Percentiles rank a stretch among this genome's conserved stretches.
Evolutionary conservation across 2,329 filamentous ascomycete genomes (phyloP).

Genomic region (Scedosporium apiospermum): DNA sequence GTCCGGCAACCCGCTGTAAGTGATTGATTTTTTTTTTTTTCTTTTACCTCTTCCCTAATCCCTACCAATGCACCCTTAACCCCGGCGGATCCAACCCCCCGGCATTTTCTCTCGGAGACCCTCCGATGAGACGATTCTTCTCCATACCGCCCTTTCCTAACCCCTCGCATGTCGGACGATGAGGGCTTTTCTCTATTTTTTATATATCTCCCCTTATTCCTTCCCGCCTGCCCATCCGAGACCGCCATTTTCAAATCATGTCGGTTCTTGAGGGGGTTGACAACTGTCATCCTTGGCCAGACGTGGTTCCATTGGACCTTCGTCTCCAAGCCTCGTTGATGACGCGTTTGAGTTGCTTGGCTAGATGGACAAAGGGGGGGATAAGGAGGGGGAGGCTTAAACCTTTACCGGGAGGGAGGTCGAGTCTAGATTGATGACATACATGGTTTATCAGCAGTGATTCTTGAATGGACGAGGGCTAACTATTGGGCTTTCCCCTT

Average conservation of each 20-base stretch:
- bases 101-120: neutral
- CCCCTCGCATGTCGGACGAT: neutral
- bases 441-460: neutral
- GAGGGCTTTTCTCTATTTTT: neutral
- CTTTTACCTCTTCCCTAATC: too few species aligned
- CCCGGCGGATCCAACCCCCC: neutral
- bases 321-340: neutral
- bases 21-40: conserved; percentile 7
- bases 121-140: neutral
- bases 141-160: neutral
- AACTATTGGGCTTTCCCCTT: neutral
- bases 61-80: neutral
- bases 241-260: too few species aligned
- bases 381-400: too few species aligned
- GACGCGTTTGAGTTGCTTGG: neutral
- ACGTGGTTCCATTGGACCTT: neutral
- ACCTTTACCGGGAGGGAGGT: neutral
- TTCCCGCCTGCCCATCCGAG: neutral
- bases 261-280: neutral
- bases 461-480: neutral
- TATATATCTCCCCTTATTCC: neutral
- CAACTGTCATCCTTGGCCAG: neutral
- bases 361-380: neutral
- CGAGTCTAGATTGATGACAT: neutral
- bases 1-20: conserved; percentile 38